phyloP scores from a whole-genome alignment of 1,139 yeast genomes.

The Saccharomyces hybrid region DNA sequence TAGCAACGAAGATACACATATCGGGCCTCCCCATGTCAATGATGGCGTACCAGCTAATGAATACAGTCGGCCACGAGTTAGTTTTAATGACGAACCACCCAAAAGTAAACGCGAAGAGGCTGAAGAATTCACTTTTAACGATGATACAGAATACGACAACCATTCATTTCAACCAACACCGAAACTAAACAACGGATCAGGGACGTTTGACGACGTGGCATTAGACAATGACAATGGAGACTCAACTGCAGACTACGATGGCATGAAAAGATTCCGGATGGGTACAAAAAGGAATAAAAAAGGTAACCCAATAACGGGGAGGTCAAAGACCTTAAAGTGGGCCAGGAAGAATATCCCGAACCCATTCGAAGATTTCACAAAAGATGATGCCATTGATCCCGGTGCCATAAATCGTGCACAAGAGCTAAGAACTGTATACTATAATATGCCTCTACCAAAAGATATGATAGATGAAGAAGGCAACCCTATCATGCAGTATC shows the following conservation, averaged over 20 bases:
- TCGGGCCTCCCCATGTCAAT: background rate
- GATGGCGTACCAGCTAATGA: background rate
- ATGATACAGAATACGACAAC: slow-evolving; percentile 16
- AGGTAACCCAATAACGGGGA: slow-evolving; percentile 67
- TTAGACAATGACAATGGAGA: slow-evolving; percentile 21
- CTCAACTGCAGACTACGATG: slow-evolving; percentile 7
- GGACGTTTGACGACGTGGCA: slow-evolving; percentile 21
- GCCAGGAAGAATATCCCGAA: slow-evolving; percentile 29
- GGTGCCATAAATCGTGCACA: slow-evolving; percentile 24
- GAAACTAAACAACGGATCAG: slow-evolving; percentile 14
- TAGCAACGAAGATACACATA: background rate
- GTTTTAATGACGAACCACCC: background rate
- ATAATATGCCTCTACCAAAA: slow-evolving; percentile 63
- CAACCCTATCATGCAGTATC: slow-evolving; percentile 48
- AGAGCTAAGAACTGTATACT: slow-evolving; percentile 47
- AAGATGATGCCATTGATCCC: slow-evolving; percentile 22
- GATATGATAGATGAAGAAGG: slow-evolving; percentile 57
- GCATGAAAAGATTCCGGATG: slow-evolving; percentile 75
- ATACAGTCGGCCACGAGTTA: background rate
- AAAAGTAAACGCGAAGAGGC: slow-evolving; percentile 4
- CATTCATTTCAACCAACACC: slow-evolving; percentile 29
- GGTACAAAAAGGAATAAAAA: slow-evolving; percentile 77
- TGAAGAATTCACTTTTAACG: slow-evolving; percentile 12
- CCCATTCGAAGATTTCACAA: slow-evolving; percentile 27
- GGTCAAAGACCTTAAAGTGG: slow-evolving; percentile 37